Evolutionary conservation across 2,329 filamentous ascomycete species (phyloP).

Genomic region (Botrytis fabae): DNA sequence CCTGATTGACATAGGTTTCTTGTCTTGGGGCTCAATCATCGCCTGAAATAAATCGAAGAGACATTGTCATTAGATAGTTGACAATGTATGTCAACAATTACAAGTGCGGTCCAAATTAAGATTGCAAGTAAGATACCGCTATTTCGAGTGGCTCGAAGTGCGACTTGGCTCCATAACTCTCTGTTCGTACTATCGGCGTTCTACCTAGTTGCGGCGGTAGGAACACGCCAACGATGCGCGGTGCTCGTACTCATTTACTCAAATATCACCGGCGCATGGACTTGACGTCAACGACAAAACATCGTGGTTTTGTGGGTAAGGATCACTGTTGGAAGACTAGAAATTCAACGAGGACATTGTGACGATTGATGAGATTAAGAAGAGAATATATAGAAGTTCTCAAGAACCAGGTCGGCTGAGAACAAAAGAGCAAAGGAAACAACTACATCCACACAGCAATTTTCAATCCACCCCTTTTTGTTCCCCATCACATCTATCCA

Average conservation of each 20-base stretch:
- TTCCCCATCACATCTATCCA: not conserved
- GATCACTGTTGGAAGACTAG: not conserved
- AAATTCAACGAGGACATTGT: not conserved
- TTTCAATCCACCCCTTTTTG: not conserved
- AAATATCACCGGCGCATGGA: not conserved
- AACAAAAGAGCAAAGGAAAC: not conserved
- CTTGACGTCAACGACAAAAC: not conserved
- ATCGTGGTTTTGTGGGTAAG: not conserved
- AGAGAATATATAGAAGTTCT: not conserved
- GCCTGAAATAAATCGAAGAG: not conserved
- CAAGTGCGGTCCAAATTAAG: slow-evolving; percentile 1
- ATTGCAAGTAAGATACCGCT: not conserved
- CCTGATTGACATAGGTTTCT: not conserved
- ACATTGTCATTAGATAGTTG: not conserved
- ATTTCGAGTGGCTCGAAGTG: not conserved
- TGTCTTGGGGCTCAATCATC: not conserved
- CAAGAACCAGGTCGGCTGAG: not conserved
- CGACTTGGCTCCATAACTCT: slow-evolving; percentile 6
- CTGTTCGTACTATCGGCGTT: not conserved
- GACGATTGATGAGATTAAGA: not conserved
- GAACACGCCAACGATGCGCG: not conserved
- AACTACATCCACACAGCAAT: not conserved
- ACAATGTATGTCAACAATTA: not conserved
- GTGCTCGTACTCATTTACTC: not conserved
- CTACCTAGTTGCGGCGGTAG: not conserved